Evolutionary conservation across 805 yeast species (phyloP), one percentile per base, ranked within the genome.

Genomic region (Naumovozyma baii): DNA sequence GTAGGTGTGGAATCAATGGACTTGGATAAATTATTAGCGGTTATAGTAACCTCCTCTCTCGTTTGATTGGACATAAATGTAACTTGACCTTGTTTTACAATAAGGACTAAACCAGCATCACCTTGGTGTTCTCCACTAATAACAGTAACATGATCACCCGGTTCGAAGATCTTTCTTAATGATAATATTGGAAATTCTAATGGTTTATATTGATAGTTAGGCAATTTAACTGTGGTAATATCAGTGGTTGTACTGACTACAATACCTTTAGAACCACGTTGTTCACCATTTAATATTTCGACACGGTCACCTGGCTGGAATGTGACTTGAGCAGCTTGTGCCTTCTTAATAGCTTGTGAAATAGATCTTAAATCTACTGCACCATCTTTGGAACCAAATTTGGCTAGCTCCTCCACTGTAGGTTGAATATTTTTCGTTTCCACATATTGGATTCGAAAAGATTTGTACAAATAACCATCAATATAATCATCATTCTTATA

Each of bases 221-320:
- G 70, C 62, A 60, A 64, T 42, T 60, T 64, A 4, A 76, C 64
- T 8, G 76, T 62, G 18, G 74, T 76, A 40, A 74, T 70, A 48
- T 82, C 92, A 14, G 79, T 75, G 3, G 77, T 70, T 2, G 87
- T 75, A 40, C 57, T 56, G 18, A 82, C 72, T 38, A 90, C 94
- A 38, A 73, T 72, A 63, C 96, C 98, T 39, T 74, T 72, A 44
- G 94, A 76, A 44, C 90, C 94, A 34, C 88, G 78, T 64, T 88
- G 96, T 64, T 92, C 98, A 58, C 98, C 98, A 47, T 78, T 77
- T 38, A 83, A 72, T 36, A 92, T 83, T 63, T 88, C 95, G 36
- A 92, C 96, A 50, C 83, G 75, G 61, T 92, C 98, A 49, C 95
- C 96, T 4, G 94, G 85, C 61, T 86, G 95, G 67, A 88, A 90